Conservation (phyloP, 306 rosid species). For the Ormosia semicastrata region DNA sequence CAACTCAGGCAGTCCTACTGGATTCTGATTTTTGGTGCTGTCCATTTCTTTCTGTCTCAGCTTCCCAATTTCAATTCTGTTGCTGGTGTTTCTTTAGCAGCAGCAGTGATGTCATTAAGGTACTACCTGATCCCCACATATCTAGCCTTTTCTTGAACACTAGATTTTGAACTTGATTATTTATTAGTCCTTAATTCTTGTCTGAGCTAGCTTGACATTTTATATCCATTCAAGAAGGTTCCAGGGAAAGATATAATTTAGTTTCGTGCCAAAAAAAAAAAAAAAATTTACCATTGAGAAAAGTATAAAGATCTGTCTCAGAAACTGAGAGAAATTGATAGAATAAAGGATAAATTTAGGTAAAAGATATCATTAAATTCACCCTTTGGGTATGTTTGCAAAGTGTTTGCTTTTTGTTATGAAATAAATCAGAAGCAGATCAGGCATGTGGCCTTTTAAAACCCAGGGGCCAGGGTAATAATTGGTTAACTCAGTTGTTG, state of each 20-base stretch:
- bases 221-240: not conserved
- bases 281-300: no score
- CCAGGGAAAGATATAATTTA: slow-evolving; percentile 6
- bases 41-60: slow-evolving; percentile 91
- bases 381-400: slow-evolving; percentile 7
- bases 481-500: not conserved
- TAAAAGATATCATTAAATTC: not conserved
- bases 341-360: not conserved
- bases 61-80: slow-evolving; percentile 95
- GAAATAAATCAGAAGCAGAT: not conserved
- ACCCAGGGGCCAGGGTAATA: no score
- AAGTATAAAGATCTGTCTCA: no score
- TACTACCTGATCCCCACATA: not conserved
- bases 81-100: slow-evolving; percentile 90
- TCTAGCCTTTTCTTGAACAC: not conserved
- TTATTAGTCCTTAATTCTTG: not conserved
- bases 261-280: not conserved
- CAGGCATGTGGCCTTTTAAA: not conserved
- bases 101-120: slow-evolving; percentile 93
- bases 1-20: slow-evolving; percentile 75
- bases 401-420: not conserved
- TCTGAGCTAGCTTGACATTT: not conserved
- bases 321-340: not conserved
- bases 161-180: not conserved
- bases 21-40: slow-evolving; percentile 79